Evolutionary conservation across 2,329 filamentous ascomycete genomes (phyloP).

Genomic region (Verticillium nubilum): DNA sequence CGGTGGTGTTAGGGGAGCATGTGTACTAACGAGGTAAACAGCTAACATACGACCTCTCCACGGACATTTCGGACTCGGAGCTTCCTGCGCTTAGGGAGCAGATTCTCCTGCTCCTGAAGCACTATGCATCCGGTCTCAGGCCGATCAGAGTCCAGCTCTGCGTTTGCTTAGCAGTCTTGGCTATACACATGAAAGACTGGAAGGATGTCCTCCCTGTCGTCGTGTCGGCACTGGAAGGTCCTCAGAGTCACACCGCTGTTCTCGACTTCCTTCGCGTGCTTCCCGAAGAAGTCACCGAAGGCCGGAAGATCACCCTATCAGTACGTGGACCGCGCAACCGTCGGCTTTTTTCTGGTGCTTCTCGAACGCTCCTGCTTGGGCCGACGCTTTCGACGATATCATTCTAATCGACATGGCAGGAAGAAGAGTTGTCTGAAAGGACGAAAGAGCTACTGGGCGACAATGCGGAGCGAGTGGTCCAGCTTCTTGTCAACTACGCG

Average conservation of each 20-base stretch:
- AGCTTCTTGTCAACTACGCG: conserved; percentile 82
- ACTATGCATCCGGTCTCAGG: conserved; percentile 77
- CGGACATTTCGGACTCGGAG: conserved; percentile 75
- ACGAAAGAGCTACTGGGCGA: conserved; percentile 86
- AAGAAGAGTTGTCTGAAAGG: conserved; percentile 86
- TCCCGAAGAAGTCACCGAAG: conserved; percentile 97
- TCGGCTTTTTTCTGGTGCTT: conserved; percentile 31
- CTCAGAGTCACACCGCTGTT: conserved; percentile 77
- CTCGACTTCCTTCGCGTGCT: conserved; percentile 95
- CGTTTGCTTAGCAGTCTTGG: conserved; percentile 88
- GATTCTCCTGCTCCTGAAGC: conserved; percentile 73
- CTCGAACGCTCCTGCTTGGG: conserved; percentile 27
- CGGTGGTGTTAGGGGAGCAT: conserved; percentile 6
- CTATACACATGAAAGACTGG: conserved; percentile 95
- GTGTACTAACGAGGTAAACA: conserved; percentile 29
- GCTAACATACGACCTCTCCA: conserved; percentile 90
- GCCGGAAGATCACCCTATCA: conserved; percentile 98
- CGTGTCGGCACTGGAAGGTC: conserved; percentile 69
- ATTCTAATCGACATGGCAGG: conserved; percentile 59
- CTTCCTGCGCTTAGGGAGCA: conserved; percentile 76
- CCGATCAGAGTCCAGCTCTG: conserved; percentile 86
- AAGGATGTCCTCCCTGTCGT: conserved; percentile 85
- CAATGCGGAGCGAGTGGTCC: conserved; percentile 83
- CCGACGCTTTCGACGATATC: conserved; percentile 29
- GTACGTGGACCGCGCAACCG: conserved; percentile 70